phyloP scores from a whole-genome alignment of 768 basidiomycete genomes.

The Suillus sp. region DNA sequence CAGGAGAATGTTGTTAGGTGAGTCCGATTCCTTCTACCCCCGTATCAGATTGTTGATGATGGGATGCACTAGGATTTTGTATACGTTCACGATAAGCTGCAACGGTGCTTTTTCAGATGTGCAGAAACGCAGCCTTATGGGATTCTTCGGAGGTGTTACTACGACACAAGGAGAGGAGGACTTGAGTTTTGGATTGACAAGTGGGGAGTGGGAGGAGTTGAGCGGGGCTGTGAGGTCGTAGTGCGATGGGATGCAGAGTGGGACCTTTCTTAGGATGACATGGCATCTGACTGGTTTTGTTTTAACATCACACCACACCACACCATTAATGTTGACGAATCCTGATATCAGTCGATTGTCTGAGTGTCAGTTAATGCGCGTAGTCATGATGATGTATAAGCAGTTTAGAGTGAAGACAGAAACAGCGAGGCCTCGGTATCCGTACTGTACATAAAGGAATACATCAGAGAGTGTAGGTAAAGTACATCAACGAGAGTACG shows the following conservation, averaged over 20 bases:
- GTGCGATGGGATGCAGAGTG: background rate
- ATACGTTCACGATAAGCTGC: background rate
- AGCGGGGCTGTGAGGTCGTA: background rate
- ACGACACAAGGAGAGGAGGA: background rate
- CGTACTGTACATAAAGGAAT: background rate
- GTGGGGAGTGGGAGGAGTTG: background rate
- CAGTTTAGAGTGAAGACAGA: background rate
- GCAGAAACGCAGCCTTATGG: background rate
- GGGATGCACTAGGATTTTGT: background rate
- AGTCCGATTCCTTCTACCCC: background rate
- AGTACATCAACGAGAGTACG: background rate
- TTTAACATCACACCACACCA: background rate
- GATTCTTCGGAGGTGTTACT: background rate
- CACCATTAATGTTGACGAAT: background rate
- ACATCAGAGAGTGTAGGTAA: too few relatives aligned
- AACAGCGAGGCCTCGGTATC: background rate
- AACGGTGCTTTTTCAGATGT: background rate
- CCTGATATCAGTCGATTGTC: background rate
- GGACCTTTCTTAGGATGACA: background rate
- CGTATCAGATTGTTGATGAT: background rate
- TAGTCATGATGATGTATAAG: background rate
- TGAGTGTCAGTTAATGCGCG: too few relatives aligned
- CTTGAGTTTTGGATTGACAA: background rate
- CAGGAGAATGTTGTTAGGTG: background rate
- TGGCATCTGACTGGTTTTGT: background rate